Percentiles rank a stretch among this genome's conserved stretches.
Conservation (phyloP, 2,329 filamentous ascomycete genomes). For the Pyrenophora tritici-repentis region DNA sequence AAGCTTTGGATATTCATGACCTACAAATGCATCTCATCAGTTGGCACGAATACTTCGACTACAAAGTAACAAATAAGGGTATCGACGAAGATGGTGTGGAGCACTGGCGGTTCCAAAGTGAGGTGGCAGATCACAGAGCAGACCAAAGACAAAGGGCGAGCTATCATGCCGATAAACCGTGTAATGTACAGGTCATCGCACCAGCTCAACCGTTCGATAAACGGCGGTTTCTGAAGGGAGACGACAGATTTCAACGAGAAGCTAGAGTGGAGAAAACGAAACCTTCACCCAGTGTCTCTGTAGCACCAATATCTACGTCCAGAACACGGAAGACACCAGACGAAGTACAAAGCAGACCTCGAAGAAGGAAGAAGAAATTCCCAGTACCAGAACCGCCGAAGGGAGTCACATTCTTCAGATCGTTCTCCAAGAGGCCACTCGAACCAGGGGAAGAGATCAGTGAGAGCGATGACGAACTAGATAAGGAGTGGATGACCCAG, state of each 20-base stretch:
- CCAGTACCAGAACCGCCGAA: slow-evolving; percentile 43
- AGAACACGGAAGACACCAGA: slow-evolving; percentile 20
- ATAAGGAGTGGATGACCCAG: slow-evolving; percentile 45
- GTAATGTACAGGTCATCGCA: slow-evolving; percentile 39
- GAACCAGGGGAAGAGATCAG: slow-evolving; percentile 46
- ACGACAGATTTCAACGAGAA: slow-evolving; percentile 29
- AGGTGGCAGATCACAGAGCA: slow-evolving; percentile 25
- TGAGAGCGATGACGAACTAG: slow-evolving; percentile 52
- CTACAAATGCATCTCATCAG: slow-evolving; percentile 44
- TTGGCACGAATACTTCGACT: slow-evolving; percentile 45
- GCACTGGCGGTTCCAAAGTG: slow-evolving; percentile 23
- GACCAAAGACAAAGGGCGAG: slow-evolving; percentile 29
- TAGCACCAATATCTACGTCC: background rate
- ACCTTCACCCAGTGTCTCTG: background rate
- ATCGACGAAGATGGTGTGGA: slow-evolving; percentile 19
- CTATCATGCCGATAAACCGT: slow-evolving; percentile 29
- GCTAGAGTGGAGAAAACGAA: slow-evolving; percentile 17
- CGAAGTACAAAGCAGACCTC: slow-evolving; percentile 21
- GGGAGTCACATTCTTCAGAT: slow-evolving; percentile 48
- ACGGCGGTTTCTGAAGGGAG: slow-evolving; percentile 40
- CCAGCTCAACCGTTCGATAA: slow-evolving; percentile 45
- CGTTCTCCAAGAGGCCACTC: slow-evolving; percentile 47
- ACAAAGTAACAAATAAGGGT: slow-evolving; percentile 15
- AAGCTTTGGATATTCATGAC: slow-evolving; percentile 18
- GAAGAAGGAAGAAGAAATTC: slow-evolving; percentile 30